phyloP scores from a whole-genome alignment of 345 rosid species.

The Erodium maritimum region DNA sequence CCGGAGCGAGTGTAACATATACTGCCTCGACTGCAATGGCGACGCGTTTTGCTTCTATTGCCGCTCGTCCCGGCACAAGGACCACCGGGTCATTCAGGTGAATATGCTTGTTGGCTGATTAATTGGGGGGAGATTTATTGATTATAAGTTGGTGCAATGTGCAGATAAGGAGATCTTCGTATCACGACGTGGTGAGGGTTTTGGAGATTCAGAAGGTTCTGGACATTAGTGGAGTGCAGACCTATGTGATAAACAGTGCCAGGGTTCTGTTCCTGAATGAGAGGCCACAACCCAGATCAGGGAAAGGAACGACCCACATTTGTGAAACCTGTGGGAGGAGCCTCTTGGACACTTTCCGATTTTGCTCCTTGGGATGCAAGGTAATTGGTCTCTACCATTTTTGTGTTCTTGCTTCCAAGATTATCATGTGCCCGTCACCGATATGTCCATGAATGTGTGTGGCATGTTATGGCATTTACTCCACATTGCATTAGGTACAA shows the following conservation, averaged over 20 bases:
- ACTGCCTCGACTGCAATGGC: slow-evolving; percentile 6
- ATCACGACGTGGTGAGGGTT: slow-evolving; percentile 13
- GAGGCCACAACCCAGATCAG: slow-evolving; percentile 8
- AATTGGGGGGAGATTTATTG: not conserved
- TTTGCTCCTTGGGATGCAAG: slow-evolving; percentile 15
- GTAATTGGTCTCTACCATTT: not conserved
- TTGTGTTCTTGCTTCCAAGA: too few species aligned
- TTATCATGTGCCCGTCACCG: too few species aligned
- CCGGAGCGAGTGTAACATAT: slow-evolving; percentile 13
- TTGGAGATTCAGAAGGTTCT: slow-evolving; percentile 9
- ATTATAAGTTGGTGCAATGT: not conserved
- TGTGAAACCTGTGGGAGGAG: slow-evolving; percentile 10
- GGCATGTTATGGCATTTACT: too few species aligned
- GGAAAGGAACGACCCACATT: slow-evolving; percentile 2
- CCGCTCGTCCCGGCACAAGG: slow-evolving; percentile 13
- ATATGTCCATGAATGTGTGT: too few species aligned
- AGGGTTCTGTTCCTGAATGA: slow-evolving; percentile 13
- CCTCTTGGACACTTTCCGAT: slow-evolving; percentile 10
- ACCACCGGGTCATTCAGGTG: slow-evolving; percentile 11
- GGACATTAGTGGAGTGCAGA: slow-evolving; percentile 10
- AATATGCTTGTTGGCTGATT: not conserved
- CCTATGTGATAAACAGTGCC: slow-evolving; percentile 13
- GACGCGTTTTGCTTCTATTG: slow-evolving; percentile 12
- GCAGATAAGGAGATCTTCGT: slow-evolving; percentile 11
- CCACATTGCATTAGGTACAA: too few species aligned